These are phyloP conservation scores for Echites panduratus DNA, from an alignment of 257 asterid genomes.

Conservation along the genomic window DNA sequence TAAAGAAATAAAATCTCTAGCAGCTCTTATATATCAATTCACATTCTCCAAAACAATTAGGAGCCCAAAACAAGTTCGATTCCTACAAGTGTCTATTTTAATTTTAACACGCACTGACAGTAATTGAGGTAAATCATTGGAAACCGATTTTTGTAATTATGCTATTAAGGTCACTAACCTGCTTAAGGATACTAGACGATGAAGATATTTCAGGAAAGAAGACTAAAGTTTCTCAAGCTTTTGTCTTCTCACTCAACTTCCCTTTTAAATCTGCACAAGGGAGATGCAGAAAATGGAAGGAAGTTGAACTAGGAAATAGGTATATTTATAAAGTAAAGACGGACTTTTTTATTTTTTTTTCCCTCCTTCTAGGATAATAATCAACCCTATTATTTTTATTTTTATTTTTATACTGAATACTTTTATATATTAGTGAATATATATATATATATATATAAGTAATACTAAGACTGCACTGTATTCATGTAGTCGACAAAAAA, in stretches of 20 bases:
- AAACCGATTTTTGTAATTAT: background rate
- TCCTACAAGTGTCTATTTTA: no score
- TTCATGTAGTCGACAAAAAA: no score
- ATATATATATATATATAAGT: no score
- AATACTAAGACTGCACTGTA: no score
- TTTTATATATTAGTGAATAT: background rate
- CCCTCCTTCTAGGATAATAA: slow-evolving; percentile 10
- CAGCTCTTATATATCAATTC: no score
- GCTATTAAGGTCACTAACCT: slow-evolving; percentile 18
- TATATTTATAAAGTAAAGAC: slow-evolving; percentile 38
- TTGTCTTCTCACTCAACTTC: slow-evolving; percentile 23
- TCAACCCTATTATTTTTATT: slow-evolving; percentile 5
- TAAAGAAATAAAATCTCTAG: background rate
- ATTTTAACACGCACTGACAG: background rate
- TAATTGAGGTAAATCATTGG: background rate
- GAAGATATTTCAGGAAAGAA: slow-evolving; percentile 19
- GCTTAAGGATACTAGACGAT: slow-evolving; percentile 17
- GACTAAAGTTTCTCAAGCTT: slow-evolving; percentile 14
- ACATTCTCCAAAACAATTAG: background rate
- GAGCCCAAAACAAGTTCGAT: background rate
- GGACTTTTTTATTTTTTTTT: background rate
- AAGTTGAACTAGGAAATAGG: slow-evolving; percentile 30
- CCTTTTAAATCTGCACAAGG: slow-evolving; percentile 24
- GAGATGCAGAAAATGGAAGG: slow-evolving; percentile 43
- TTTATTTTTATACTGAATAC: background rate